A percentile compares a stretch with the other conserved stretches of the same genome.
Conservation (phyloP, 768 basidiomycete species). For the Pilatotrama ljubarskyi region DNA sequence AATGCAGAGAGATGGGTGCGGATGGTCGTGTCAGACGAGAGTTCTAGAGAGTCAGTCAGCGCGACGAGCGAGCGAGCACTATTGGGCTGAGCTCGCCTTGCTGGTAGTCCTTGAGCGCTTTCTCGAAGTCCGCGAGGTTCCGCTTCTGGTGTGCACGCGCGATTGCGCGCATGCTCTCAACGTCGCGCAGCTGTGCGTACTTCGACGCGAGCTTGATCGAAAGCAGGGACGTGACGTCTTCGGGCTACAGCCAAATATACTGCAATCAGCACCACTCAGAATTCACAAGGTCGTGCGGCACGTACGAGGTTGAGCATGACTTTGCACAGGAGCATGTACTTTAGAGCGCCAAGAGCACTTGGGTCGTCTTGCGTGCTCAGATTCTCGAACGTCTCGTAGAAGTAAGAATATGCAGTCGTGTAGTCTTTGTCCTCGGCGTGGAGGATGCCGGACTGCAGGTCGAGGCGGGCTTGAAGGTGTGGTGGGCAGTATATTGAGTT, state of each 20-base stretch:
- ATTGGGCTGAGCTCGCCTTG: conserved; percentile 49
- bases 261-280: not conserved
- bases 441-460: conserved; percentile 76
- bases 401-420: conserved; percentile 95
- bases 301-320: conserved; percentile 94
- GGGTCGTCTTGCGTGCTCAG: conserved; percentile 69
- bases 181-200: conserved; percentile 84
- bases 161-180: conserved; percentile 94
- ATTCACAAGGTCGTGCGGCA: conserved; percentile 9
- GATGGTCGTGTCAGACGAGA: conserved; percentile 94
- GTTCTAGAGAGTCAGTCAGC: conserved; percentile 50
- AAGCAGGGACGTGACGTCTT: conserved; percentile 87
- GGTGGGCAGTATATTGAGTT: conserved; percentile 94
- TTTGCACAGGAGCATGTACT: conserved; percentile 98
- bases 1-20: conserved; percentile 90
- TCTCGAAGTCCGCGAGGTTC: conserved; percentile 88
- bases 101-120: conserved; percentile 82
- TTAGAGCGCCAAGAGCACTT: conserved; percentile 77
- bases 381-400: conserved; percentile 95
- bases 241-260: conserved; percentile 56
- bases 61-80: not conserved
- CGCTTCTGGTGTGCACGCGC: conserved; percentile 93
- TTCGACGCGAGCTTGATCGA: conserved; percentile 86
- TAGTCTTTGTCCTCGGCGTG: conserved; percentile 99
- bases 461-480: conserved; percentile 58